Base-by-base conservation (phyloP, 2,329 filamentous ascomycete species). In the Chalara sp. region DNA sequence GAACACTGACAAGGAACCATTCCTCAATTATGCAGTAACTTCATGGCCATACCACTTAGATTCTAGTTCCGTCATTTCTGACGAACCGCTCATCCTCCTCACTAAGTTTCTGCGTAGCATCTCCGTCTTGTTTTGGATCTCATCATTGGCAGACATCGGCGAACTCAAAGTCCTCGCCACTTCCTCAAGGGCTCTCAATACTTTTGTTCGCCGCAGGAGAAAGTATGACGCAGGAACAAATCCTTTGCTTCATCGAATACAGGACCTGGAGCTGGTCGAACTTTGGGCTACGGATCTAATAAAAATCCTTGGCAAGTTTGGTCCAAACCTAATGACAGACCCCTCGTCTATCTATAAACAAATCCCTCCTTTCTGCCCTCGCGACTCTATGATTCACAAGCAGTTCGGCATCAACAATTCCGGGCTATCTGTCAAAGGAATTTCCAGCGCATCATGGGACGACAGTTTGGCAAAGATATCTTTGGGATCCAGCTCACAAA, bases 361-460 rank as follows among this genome's bases (percentile, higher is more conserved):
- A 2, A 65, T 73, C 6, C 67, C 69, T 1, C 66, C 68, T 2
- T 66, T 74, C 40, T 72, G 70, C 52, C 70, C 71, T 0, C 35
- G 48, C 6, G 56, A 59, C 21, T 70, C 70, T 6, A 55, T 61
- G 3, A 65, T 71, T 4, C 63, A 65, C 48, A 57, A 63, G 44
- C 58, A 62, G 7, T 71, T 70, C 51, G 58, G 60, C 1, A 49
- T 58, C 6, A 32, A 49, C 10, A 28, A 6, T 3, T 13, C 32
- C 10, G 40, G 7, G 21, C 32, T 57, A 4, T 29, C 21, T 29
- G 37, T 57, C 6, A 46, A 33, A 2, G 53, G 53, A 3, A 8
- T 53, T 29, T 50, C 55, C 3, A 46, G 12, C 10, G 40, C 28
- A 4, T 6, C 21, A 2, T 57, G 53, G 55, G 47, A 57, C 42